These are phyloP conservation scores for Cardamine resedifolia DNA, from an alignment of 345 rosid genomes.

Conservation along the genomic window DNA sequence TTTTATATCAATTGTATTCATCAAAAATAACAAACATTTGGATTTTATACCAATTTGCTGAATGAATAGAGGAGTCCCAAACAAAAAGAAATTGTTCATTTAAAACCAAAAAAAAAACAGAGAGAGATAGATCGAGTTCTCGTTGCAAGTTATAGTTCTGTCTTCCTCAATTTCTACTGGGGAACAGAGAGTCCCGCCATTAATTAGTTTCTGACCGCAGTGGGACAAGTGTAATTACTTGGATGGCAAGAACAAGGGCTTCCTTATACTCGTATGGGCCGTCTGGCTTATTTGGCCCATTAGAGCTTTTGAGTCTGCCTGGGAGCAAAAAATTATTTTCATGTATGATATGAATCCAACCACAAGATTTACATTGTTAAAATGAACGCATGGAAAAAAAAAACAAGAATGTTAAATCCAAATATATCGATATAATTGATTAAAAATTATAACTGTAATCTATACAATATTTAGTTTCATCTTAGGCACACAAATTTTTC, in stretches of 20 bases:
- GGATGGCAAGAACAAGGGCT: constrained; percentile 6
- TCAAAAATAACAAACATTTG: too few species aligned
- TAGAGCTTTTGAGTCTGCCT: constrained; percentile 3
- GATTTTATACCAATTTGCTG: constrained; percentile 1
- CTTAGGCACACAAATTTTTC: neutral
- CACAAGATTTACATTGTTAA: neutral
- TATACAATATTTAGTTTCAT: neutral
- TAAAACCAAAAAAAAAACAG: neutral
- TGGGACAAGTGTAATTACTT: constrained; percentile 10
- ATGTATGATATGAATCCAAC: neutral
- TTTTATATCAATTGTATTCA: too few species aligned
- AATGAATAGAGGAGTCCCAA: neutral
- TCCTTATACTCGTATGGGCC: neutral
- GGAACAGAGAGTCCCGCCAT: constrained; percentile 35
- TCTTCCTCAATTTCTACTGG: constrained; percentile 10
- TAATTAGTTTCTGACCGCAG: constrained; percentile 21
- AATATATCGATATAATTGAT: too few species aligned
- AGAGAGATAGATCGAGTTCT: neutral
- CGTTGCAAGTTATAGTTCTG: constrained; percentile 6
- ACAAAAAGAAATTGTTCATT: neutral
- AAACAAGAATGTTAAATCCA: too few species aligned
- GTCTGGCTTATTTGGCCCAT: neutral
- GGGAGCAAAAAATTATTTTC: neutral
- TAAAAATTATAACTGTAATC: neutral
- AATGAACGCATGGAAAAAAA: too few species aligned